Base-by-base conservation (phyloP, 805 yeast genomes). In the Kazachstania psychrophila region DNA sequence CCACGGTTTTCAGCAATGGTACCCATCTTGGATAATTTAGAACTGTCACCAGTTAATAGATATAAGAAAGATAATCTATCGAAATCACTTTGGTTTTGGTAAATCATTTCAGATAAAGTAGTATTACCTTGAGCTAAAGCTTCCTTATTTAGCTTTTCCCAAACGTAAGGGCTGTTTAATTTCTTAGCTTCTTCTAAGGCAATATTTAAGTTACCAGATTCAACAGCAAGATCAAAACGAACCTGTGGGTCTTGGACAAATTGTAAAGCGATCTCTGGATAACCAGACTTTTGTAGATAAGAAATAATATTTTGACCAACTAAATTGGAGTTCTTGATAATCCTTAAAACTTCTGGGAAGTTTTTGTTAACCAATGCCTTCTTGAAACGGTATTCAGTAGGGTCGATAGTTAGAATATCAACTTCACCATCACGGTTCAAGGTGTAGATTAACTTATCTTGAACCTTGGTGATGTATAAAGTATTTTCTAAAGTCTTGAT, bases 281-380 rank as follows among this genome's bases (percentile, higher is more conserved):
- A 89, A 2, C 98, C 99, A 56, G 85, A 76, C 66, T 88, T 81
- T 60, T 92, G 95, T 53, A 92, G 71, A 60, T 89, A 92, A 4
- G 94, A 92, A 58, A 92, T 88, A 56, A 92, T 92, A 59, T 88
- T 86, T 66, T 94, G 96, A 46, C 99, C 99, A 36, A 92, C 98
- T 55, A 92, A 71, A 53, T 84, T 87, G 16, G 97, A 88, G 40
- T 73, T 77, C 54, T 77, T 79, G 61, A 92, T 92, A 48, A 92
- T 76, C 48, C 95, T 75, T 47, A 88, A 70, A 14, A 92, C 97
- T 63, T 92, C 98, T 47, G 75, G 76, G 66, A 86, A 89, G 61
- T 92, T 86, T 58, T 79, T 81, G 66, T 80, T 85, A 28, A 89
- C 81, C 48, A 92, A 68, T 7, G 98, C 95, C 55, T 78, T 81